Evolutionary conservation across 495 filamentous ascomycete genomes (phyloP).

Genomic region (Neohortaea acidophila): DNA sequence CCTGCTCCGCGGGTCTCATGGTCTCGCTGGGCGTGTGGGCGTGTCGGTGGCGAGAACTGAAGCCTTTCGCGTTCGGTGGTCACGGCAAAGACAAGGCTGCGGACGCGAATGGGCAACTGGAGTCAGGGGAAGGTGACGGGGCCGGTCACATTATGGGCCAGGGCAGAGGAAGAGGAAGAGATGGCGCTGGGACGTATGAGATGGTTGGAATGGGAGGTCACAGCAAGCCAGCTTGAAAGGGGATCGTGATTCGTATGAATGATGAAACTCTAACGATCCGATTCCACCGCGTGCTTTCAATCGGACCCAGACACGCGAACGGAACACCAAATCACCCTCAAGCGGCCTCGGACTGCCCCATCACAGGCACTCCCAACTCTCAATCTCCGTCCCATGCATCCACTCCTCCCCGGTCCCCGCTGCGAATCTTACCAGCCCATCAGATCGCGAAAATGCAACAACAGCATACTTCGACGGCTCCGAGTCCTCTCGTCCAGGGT

Average conservation of each 20-base stretch:
- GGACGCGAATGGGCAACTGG: conserved; percentile 23
- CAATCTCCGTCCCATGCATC: conserved; percentile 17
- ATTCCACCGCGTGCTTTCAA: neutral
- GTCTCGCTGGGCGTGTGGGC: conserved; percentile 67
- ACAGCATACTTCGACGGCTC: neutral
- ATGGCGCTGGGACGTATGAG: conserved; percentile 61
- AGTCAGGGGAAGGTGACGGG: conserved; percentile 34
- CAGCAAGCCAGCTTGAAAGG: conserved; percentile 9
- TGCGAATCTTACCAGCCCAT: conserved; percentile 16
- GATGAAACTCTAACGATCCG: neutral
- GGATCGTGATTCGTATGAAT: conserved; percentile 4
- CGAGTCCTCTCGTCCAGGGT: no score
- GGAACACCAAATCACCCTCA: neutral
- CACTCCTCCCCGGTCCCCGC: conserved; percentile 6
- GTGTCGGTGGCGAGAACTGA: conserved; percentile 76
- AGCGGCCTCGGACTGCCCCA: neutral
- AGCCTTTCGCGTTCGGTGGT: conserved; percentile 77
- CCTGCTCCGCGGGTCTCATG: conserved; percentile 52
- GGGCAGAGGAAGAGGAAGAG: conserved; percentile 37
- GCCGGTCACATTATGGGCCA: conserved; percentile 38
- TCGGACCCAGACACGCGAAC: neutral
- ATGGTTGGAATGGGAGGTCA: conserved; percentile 50
- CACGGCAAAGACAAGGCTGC: conserved; percentile 7
- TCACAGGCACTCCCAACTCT: conserved; percentile 19
- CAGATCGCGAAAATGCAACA: conserved; percentile 9